Conservation (phyloP, 768 basidiomycete genomes). For the Leccinum olivaceopallidum region DNA sequence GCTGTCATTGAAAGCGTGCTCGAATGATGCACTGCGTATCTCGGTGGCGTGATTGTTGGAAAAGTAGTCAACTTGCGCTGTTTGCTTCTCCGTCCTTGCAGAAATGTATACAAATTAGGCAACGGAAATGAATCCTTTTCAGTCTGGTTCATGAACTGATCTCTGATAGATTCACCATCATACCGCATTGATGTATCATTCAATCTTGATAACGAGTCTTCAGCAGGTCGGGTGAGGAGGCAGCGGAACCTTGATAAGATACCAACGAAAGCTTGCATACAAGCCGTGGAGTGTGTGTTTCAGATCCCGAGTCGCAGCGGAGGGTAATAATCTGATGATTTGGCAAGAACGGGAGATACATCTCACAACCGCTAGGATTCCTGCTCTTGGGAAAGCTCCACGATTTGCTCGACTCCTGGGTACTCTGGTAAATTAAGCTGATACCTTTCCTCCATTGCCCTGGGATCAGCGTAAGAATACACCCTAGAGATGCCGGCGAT, state of each 20-base stretch:
- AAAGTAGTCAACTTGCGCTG: not conserved
- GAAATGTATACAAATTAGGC: not conserved
- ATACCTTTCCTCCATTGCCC: slow-evolving; percentile 71
- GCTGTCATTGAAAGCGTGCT: not conserved
- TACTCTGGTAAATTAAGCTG: slow-evolving; percentile 82
- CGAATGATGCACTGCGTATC: not conserved
- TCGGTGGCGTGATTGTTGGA: not conserved
- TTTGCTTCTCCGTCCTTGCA: not conserved
- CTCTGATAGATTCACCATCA: not conserved
- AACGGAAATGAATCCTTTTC: not conserved
- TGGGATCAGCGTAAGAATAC: slow-evolving; percentile 32
- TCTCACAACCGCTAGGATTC: slow-evolving; percentile 11
- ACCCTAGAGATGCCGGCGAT: not conserved
- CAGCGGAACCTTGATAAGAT: not conserved
- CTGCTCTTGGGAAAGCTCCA: slow-evolving; percentile 54
- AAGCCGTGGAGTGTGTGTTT: not conserved
- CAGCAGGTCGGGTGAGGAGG: no score
- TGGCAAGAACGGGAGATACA: no score
- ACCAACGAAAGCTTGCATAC: not conserved
- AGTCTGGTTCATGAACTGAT: not conserved
- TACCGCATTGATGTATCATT: not conserved
- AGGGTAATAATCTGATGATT: not conserved
- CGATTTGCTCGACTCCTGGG: slow-evolving; percentile 78
- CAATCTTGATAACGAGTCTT: no score
- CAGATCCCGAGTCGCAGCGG: no score